Percentiles rank a stretch among this genome's conserved stretches.
These are phyloP conservation scores for Zymoseptoria passerinii DNA, from an alignment of 2,329 filamentous ascomycete species.

Conservation along the genomic window DNA sequence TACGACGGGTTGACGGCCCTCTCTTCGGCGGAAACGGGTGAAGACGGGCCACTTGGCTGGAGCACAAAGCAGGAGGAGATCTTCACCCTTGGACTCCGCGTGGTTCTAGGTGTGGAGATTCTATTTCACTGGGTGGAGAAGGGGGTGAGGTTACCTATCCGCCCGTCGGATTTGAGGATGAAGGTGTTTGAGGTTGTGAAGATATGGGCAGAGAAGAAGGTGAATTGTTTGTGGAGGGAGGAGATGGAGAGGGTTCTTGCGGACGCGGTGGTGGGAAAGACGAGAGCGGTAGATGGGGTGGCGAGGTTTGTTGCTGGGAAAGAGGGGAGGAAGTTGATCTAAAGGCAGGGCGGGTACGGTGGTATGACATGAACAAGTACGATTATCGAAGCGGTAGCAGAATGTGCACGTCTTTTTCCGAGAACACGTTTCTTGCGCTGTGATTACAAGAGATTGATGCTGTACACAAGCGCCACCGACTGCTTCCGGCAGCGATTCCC, in stretches of 20 bases:
- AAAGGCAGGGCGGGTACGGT: no score
- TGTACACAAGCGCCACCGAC: no score
- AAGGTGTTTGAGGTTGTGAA: slow-evolving; percentile 24
- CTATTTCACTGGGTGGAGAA: slow-evolving; percentile 25
- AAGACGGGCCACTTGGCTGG: slow-evolving; percentile 66
- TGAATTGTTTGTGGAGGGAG: slow-evolving; percentile 33
- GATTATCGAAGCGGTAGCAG: no score
- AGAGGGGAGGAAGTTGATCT: not conserved
- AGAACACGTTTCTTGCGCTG: no score
- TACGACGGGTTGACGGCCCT: slow-evolving; percentile 43
- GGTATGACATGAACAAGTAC: no score
- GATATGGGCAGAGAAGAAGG: slow-evolving; percentile 15
- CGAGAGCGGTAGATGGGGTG: slow-evolving; percentile 1
- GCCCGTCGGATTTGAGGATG: slow-evolving; percentile 20
- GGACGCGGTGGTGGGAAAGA: slow-evolving; percentile 12
- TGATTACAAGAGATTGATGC: no score
- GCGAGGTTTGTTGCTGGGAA: not conserved
- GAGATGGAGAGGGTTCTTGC: slow-evolving; percentile 29
- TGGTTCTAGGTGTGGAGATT: slow-evolving; percentile 37
- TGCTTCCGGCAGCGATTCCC: no score
- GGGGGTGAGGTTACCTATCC: slow-evolving; percentile 13
- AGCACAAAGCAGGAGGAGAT: slow-evolving; percentile 54
- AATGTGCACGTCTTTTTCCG: no score
- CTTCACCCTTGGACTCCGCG: slow-evolving; percentile 51
- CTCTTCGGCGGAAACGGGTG: slow-evolving; percentile 26